phyloP scores from a whole-genome alignment of 768 basidiomycete species.

The Lyophyllum decastes region DNA sequence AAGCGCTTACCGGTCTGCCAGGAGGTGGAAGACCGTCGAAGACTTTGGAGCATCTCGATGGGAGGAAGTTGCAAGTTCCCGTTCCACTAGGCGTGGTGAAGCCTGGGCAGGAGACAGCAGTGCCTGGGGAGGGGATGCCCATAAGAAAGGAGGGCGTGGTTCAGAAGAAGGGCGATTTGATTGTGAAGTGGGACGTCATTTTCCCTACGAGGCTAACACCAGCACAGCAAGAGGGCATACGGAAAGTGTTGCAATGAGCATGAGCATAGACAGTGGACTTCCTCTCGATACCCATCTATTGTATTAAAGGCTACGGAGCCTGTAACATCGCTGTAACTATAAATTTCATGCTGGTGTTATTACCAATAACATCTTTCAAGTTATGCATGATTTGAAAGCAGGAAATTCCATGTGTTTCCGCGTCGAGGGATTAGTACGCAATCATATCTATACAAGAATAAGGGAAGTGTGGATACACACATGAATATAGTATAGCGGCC shows the following conservation, averaged over 20 bases:
- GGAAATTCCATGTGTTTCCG: not conserved
- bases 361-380: too few relatives aligned
- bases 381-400: too few relatives aligned
- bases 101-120: conserved; percentile 70
- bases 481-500: not conserved
- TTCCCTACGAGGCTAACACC: conserved; percentile 80
- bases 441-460: not conserved
- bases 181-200: conserved; percentile 79
- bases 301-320: not conserved
- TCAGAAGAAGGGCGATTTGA: conserved; percentile 80
- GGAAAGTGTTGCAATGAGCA: conserved; percentile 59
- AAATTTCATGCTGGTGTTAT: not conserved
- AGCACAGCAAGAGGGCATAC: conserved; percentile 78
- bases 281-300: not conserved
- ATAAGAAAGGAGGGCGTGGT: conserved; percentile 75
- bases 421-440: not conserved
- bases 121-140: conserved; percentile 88
- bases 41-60: conserved; percentile 75
- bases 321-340: not conserved
- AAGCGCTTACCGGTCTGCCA: conserved; percentile 69
- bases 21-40: conserved; percentile 38
- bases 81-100: conserved; percentile 72
- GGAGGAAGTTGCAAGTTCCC: conserved; percentile 69
- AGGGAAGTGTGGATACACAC: not conserved
- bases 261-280: conserved; percentile 16